Evolutionary conservation across 768 basidiomycete genomes (phyloP).

Genomic region (Lactarius akahatsu): DNA sequence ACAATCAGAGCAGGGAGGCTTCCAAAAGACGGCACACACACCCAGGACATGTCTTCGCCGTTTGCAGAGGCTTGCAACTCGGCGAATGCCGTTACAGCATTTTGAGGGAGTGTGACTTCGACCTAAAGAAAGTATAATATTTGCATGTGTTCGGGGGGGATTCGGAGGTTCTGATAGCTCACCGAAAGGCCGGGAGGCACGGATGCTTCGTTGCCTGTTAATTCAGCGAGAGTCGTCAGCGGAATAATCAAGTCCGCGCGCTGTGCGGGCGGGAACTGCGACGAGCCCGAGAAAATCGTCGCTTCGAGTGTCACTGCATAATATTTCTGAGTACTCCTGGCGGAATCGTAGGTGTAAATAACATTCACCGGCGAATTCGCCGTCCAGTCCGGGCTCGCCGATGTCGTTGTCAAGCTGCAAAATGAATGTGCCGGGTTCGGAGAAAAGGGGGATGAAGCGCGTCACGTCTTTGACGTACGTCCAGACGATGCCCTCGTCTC

Average conservation of each 20-base stretch:
- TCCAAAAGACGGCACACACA: slow-evolving; percentile 33
- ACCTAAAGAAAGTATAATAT: slow-evolving; percentile 41
- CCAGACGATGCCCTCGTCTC: too few species aligned
- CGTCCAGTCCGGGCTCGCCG: too few species aligned
- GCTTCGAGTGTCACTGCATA: too few species aligned
- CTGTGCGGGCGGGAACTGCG: slow-evolving; percentile 64
- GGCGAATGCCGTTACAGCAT: slow-evolving; percentile 63
- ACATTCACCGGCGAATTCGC: too few species aligned
- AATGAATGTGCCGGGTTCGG: too few species aligned
- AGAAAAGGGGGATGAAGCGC: too few species aligned
- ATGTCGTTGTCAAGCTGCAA: too few species aligned
- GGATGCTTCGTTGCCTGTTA: slow-evolving; percentile 63
- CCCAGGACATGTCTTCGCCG: slow-evolving; percentile 75
- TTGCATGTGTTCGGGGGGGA: background rate
- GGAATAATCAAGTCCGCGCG: slow-evolving; percentile 50
- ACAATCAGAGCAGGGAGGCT: background rate
- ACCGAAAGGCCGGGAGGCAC: slow-evolving; percentile 76
- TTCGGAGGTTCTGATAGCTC: slow-evolving; percentile 22
- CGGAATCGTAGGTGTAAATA: too few species aligned
- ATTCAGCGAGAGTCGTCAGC: slow-evolving; percentile 59
- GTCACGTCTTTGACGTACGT: too few species aligned
- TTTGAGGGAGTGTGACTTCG: slow-evolving; percentile 67
- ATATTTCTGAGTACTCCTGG: too few species aligned
- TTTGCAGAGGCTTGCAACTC: slow-evolving; percentile 72
- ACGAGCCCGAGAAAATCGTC: too few species aligned